phyloP scores from a whole-genome alignment of 2,329 filamentous ascomycete genomes.

The Akanthomyces uredinophilus region DNA sequence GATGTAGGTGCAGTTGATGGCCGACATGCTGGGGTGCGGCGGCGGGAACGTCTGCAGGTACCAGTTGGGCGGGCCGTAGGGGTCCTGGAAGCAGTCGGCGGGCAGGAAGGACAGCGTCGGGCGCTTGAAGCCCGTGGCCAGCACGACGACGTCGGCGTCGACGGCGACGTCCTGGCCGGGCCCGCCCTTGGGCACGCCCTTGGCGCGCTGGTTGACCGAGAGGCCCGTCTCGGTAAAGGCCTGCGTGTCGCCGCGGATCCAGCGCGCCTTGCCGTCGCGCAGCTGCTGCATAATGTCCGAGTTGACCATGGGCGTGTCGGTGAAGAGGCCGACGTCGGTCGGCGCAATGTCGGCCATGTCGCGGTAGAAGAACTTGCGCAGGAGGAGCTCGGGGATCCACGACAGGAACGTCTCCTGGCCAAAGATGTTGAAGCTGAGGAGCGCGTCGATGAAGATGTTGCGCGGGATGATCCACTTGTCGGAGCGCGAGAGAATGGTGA shows the following conservation, averaged over 20 bases:
- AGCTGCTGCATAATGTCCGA: slow-evolving; percentile 73
- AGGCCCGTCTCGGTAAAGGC: slow-evolving; percentile 60
- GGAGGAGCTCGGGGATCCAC: slow-evolving; percentile 70
- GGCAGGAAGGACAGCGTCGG: slow-evolving; percentile 72
- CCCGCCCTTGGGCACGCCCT: slow-evolving; percentile 70
- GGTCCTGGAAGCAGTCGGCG: slow-evolving; percentile 63
- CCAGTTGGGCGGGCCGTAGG: slow-evolving; percentile 79
- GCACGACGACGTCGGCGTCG: slow-evolving; percentile 69
- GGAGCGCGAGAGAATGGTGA: slow-evolving; percentile 67
- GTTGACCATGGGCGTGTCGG: slow-evolving; percentile 83
- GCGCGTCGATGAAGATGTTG: slow-evolving; percentile 66
- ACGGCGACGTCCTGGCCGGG: slow-evolving; percentile 63
- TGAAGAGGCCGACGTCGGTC: slow-evolving; percentile 66
- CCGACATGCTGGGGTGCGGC: slow-evolving; percentile 64
- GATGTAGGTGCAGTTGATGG: slow-evolving; percentile 79
- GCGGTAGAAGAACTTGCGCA: slow-evolving; percentile 76
- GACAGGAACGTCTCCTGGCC: slow-evolving; percentile 71
- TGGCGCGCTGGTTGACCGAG: slow-evolving; percentile 63
- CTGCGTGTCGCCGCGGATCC: slow-evolving; percentile 77
- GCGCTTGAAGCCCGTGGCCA: slow-evolving; percentile 77
- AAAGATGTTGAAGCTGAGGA: slow-evolving; percentile 73
- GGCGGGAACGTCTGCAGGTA: slow-evolving; percentile 85
- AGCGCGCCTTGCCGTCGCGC: slow-evolving; percentile 64
- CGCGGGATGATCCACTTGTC: slow-evolving; percentile 88
- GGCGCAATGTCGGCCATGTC: slow-evolving; percentile 72